These are phyloP conservation scores for Hansenula anomala DNA, from an alignment of 1,139 yeast species.

Conservation along the genomic window DNA sequence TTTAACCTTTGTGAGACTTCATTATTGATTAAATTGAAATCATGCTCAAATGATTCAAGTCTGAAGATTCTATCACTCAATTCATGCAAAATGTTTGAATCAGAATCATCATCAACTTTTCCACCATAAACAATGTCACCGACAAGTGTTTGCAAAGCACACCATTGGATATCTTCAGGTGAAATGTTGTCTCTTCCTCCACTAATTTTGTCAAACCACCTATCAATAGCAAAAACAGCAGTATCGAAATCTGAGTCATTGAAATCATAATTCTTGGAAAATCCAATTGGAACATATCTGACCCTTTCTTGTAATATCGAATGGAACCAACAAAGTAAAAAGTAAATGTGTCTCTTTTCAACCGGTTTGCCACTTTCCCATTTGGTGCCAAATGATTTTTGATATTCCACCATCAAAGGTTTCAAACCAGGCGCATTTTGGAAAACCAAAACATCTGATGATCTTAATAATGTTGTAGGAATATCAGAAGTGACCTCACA, in stretches of 20 bases:
- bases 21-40: conserved; percentile 32
- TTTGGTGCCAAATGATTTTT: conserved; percentile 27
- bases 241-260: conserved; percentile 70
- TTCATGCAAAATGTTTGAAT: conserved; percentile 28
- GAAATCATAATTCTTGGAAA: conserved; percentile 58
- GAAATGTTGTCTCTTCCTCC: conserved; percentile 34
- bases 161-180: conserved; percentile 55
- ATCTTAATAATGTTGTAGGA: conserved; percentile 51
- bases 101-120: conserved; percentile 49
- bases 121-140: conserved; percentile 70
- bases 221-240: conserved; percentile 40
- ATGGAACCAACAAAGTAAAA: conserved; percentile 68
- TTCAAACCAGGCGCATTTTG: conserved; percentile 64
- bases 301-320: conserved; percentile 54
- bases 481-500: conserved; percentile 44
- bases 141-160: conserved; percentile 42
- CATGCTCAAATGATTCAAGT: conserved; percentile 30
- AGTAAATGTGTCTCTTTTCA: conserved; percentile 44
- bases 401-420: conserved; percentile 36
- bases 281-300: conserved; percentile 60
- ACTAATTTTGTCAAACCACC: conserved; percentile 27
- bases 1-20: conserved; percentile 19
- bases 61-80: conserved; percentile 31
- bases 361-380: conserved; percentile 29
- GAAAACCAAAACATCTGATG: conserved; percentile 47